A percentile compares a stretch with the other conserved stretches of the same genome.
Evolutionary conservation across 192 early-diverging fungal genomes (phyloP).

Genomic region (Lobosporangium transversale): DNA sequence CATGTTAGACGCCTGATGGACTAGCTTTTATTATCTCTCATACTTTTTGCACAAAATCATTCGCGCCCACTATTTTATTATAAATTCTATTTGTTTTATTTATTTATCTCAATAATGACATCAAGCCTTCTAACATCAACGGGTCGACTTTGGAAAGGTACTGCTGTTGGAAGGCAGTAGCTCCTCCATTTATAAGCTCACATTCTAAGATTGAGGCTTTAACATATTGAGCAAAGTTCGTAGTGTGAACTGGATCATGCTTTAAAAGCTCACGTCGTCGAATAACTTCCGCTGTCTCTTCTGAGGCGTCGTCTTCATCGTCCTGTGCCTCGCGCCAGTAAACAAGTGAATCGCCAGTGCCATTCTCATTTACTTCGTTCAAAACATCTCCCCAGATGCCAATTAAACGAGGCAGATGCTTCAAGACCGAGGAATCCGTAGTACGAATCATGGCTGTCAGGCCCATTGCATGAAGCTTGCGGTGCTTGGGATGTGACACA

Average conservation of each 20-base stretch:
- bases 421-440: conserved; percentile 57
- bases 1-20: too few species aligned
- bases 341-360: conserved; percentile 68
- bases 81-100: too few species aligned
- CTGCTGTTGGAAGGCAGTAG: conserved; percentile 47
- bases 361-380: conserved; percentile 69
- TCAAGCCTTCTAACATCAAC: conserved; percentile 35
- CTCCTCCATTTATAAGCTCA: conserved; percentile 61
- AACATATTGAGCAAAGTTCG: conserved; percentile 62
- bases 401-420: conserved; percentile 62
- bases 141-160: conserved; percentile 60
- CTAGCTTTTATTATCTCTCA: too few species aligned
- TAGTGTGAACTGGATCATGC: conserved; percentile 68
- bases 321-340: conserved; percentile 62
- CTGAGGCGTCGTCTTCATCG: conserved; percentile 62
- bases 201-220: conserved; percentile 60
- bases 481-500: conserved; percentile 72
- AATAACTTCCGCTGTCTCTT: conserved; percentile 62
- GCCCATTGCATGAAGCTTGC: conserved; percentile 73
- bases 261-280: conserved; percentile 62
- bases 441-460: conserved; percentile 66
- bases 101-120: conserved; percentile 16
- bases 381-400: conserved; percentile 70
- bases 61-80: too few species aligned
- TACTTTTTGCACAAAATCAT: too few species aligned